Evolutionary conservation across 139 green algal species (phyloP), one percentile per base, ranked within the genome.

Genomic region (Desmodesmus armatus): DNA sequence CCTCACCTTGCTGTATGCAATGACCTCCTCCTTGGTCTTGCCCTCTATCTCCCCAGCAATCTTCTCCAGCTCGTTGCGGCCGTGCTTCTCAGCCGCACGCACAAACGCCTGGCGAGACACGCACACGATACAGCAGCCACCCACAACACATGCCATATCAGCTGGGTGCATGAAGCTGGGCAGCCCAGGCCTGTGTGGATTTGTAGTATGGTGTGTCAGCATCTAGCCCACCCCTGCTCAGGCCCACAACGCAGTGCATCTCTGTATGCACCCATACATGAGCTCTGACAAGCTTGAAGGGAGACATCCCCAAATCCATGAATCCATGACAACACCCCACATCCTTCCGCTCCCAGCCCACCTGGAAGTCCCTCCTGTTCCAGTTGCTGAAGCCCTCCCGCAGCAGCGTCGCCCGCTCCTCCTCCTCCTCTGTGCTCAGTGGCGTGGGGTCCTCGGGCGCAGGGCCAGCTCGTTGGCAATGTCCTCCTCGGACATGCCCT

Each of bases 41-140:
- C 94, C 94, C 74, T 99, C 96, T 3, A 99, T 90, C 85, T 99
- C 97, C 1, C 72, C 81, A 5, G 96, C 91, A 39, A 99, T 96
- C 55, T 91, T 90, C 0, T 85, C 65, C 37, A 99, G 60, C 33
- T 94, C 89, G 31, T 92, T 80, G 43, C 97, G 92, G 6, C 97
- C 97, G 73, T 96, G 95, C 88, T 94, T 96, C 91, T 99, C 97
- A 75, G 93, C 98, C 5, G 94, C 94, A 41, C 95, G 91, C 71
- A 97, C 87, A 87, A 99, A 99, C 25, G 94, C 88, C 72, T 96
- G 95, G 31, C 11, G 25, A 43, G 19, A 11, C 40, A 31, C 2
- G 9, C 13, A 21, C 21, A 72, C 31, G 29, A 23, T 31, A 31
- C 31, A 7, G 60, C 60, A 33, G 21, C 31, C 19, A 69, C 33